Base-by-base conservation (phyloP, 129 eudicot species). In the Dittrichia graveolens region DNA sequence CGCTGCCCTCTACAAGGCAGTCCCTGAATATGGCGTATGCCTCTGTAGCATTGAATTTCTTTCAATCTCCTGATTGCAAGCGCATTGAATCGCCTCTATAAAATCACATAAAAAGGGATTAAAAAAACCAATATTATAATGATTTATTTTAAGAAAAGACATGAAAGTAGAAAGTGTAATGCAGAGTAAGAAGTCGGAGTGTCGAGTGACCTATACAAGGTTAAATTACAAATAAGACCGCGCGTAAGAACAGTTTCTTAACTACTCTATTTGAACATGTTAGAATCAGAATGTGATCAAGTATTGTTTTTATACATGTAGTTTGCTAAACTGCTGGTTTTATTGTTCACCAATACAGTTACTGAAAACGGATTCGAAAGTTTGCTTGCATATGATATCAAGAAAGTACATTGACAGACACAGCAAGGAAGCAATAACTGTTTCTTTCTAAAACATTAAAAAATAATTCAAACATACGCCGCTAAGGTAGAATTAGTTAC, bases 1-100 rank as follows among this genome's bases (percentile, higher is more conserved):
- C 97, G 83, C 67, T 95, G 99, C 38, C 99, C 99, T 60, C 99
- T 75, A 68, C 99, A 95, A 38, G 99, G 99, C 79, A 95, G 79
- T 40, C 99, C 96, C 71, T 84, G 88, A 76, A 95, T 90, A 72
- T 95, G 99, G 54, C 99, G 83, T 40, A 84, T 62, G 35, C 99
- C 99, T 86, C 99, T 59, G 81, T 95, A 95, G 87, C 97, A 90
- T 62, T 88, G 96, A 52, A 78, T 78, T 77, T 93, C 98, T 84
- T 89, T 93, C 81, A 95, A 69, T 84, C 97, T 95, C 76, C 85
- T 84, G 69, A 95, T 95, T 3, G 86, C 84, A 53, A 86, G 84
- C 6, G 91, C 91, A 69, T 88, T 90, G 84, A 88, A 95, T 79
- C 97, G 88, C 87, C 96, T 95, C 99, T 95, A 74, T n/a, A 57